Percentiles rank a stretch among this genome's conserved stretches.
phyloP scores from a whole-genome alignment of 2,329 filamentous ascomycete genomes.

The Amesomyces nigricolor region DNA sequence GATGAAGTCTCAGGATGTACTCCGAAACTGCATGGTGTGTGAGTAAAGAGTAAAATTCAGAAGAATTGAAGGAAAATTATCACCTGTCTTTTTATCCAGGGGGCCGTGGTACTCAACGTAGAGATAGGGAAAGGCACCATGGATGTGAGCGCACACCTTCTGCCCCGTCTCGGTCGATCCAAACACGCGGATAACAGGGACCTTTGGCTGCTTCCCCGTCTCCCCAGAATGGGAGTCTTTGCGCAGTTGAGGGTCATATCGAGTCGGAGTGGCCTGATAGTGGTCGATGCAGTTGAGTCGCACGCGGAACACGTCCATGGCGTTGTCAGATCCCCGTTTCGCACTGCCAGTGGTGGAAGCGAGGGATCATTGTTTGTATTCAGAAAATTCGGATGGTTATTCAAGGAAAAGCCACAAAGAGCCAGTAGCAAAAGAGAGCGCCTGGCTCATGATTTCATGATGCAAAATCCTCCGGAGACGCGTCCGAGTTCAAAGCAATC shows the following conservation, averaged over 20 bases:
- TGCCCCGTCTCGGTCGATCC: conserved; percentile 91
- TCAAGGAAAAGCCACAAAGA: not conserved
- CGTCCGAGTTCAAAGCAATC: conserved; percentile 1
- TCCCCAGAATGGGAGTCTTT: conserved; percentile 56
- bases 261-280: conserved; percentile 75
- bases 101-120: conserved; percentile 79
- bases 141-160: conserved; percentile 92
- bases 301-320: conserved; percentile 73
- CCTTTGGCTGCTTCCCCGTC: conserved; percentile 59
- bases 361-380: conserved; percentile 3
- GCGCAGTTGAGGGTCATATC: conserved; percentile 73
- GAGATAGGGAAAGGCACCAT: conserved; percentile 94
- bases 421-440: not conserved
- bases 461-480: not conserved
- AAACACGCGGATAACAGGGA: conserved; percentile 86
- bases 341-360: not conserved
- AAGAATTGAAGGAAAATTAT: conserved; percentile 24
- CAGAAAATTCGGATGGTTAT: not conserved
- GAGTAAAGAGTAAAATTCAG: not conserved
- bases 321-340: conserved; percentile 2
- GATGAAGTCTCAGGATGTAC: conserved; percentile 72
- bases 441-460: not conserved
- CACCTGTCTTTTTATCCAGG: conserved; percentile 62
- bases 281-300: conserved; percentile 94
- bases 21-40: conserved; percentile 51